Evolutionary conservation across 805 yeast genomes (phyloP).

Genomic region (Suhomyces xylopsoci): DNA sequence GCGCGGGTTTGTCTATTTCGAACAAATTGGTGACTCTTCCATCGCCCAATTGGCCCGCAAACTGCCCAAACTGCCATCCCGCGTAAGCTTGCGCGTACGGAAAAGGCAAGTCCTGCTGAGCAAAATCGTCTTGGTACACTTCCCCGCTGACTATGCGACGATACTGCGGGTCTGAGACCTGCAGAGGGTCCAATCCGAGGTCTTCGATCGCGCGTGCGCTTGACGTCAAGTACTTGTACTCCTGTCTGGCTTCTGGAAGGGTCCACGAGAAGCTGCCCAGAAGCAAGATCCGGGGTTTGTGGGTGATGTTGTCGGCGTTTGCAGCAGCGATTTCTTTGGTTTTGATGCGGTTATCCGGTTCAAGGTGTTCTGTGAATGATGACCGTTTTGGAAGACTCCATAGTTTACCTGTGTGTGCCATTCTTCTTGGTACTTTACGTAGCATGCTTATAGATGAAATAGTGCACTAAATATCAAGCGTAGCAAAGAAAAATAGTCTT

Average conservation of each 20-base stretch:
- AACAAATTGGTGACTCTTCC: constrained; percentile 87
- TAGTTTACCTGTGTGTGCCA: constrained; percentile 13
- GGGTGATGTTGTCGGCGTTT: constrained; percentile 29
- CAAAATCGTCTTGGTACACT: constrained; percentile 24
- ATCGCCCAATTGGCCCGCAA: constrained; percentile 97
- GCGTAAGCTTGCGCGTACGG: constrained; percentile 94
- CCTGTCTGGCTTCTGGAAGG: constrained; percentile 58
- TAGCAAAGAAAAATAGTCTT: too few species aligned
- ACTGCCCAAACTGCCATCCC: constrained; percentile 93
- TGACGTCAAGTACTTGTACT: constrained; percentile 52
- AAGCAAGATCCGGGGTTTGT: constrained; percentile 37
- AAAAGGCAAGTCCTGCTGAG: constrained; percentile 36
- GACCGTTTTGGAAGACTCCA: constrained; percentile 29
- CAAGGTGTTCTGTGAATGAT: constrained; percentile 23
- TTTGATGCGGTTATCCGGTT: constrained; percentile 30
- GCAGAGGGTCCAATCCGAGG: constrained; percentile 49
- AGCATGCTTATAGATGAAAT: not conserved
- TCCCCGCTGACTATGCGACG: constrained; percentile 63
- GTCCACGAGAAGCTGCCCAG: constrained; percentile 74
- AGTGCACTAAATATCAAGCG: too few species aligned
- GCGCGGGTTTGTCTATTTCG: constrained; percentile 39
- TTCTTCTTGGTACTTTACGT: not conserved
- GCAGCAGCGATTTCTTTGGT: constrained; percentile 23
- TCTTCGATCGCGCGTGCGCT: constrained; percentile 61
- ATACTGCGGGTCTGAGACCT: constrained; percentile 43